These are phyloP conservation scores for Clonostachys solani DNA, from an alignment of 2,329 filamentous ascomycete species.

Conservation along the genomic window DNA sequence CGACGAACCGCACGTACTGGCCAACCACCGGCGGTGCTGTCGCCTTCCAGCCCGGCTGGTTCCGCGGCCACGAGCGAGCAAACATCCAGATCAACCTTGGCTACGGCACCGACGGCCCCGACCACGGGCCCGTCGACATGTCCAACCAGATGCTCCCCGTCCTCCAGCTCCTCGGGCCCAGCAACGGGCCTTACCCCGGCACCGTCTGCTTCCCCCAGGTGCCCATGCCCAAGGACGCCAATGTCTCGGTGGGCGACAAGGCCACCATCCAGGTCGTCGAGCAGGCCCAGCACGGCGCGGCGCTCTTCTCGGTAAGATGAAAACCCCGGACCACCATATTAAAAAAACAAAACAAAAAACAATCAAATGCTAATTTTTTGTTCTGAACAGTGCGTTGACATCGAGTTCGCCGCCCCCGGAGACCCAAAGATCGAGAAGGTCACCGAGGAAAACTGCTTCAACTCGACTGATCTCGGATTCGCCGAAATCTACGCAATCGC, in stretches of 20 bases:
- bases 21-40: slow-evolving; percentile 83
- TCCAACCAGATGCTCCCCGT: slow-evolving; percentile 75
- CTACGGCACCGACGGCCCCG: slow-evolving; percentile 64
- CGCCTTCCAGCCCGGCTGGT: slow-evolving; percentile 92
- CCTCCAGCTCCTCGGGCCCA: slow-evolving; percentile 80
- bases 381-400: slow-evolving; percentile 77
- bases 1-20: slow-evolving; percentile 87
- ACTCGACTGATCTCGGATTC: slow-evolving; percentile 74
- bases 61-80: slow-evolving; percentile 78
- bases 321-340: too few relatives aligned
- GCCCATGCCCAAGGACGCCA: slow-evolving; percentile 69
- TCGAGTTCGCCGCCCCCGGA: slow-evolving; percentile 78
- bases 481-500: slow-evolving; percentile 70
- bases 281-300: slow-evolving; percentile 75
- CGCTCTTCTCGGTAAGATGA: slow-evolving; percentile 71
- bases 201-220: slow-evolving; percentile 88
- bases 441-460: slow-evolving; percentile 82
- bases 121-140: slow-evolving; percentile 74
- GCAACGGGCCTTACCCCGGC: slow-evolving; percentile 80
- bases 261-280: slow-evolving; percentile 90
- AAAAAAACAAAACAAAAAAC: neutral
- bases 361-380: slow-evolving; percentile 1
- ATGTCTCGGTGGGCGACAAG: slow-evolving; percentile 75
- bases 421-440: slow-evolving; percentile 65
- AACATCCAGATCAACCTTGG: slow-evolving; percentile 91